These are phyloP conservation scores for Alternaria hordeiaustralica DNA, from an alignment of 2,329 filamentous ascomycete species.

Conservation along the genomic window DNA sequence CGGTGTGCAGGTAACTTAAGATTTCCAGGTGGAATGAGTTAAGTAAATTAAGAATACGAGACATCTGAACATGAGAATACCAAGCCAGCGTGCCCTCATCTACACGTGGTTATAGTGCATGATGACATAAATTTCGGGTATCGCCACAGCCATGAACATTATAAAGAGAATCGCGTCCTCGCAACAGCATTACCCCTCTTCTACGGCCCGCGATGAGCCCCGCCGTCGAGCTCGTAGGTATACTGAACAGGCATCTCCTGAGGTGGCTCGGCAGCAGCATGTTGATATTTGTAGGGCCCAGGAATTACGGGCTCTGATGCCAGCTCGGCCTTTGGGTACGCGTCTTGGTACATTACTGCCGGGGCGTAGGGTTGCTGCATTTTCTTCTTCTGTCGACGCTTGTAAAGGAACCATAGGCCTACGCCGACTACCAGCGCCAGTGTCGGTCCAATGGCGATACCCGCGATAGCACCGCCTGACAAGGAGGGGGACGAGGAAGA, in stretches of 20 bases:
- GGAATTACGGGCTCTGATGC: neutral
- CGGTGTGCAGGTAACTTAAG: neutral
- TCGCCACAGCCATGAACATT: neutral
- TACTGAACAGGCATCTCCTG: neutral
- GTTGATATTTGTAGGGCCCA: neutral
- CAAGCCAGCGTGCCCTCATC: neutral
- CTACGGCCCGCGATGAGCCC: neutral
- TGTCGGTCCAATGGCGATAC: neutral
- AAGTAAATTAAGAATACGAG: neutral
- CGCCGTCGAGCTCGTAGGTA: neutral
- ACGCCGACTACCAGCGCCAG: neutral
- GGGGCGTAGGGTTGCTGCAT: neutral
- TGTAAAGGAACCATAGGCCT: neutral
- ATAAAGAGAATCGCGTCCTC: neutral
- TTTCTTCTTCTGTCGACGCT: neutral
- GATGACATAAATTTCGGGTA: neutral
- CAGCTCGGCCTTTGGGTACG: neutral
- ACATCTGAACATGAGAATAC: neutral
- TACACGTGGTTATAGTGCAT: neutral
- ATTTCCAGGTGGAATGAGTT: neutral
- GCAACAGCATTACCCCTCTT: neutral
- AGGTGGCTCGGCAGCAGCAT: neutral
- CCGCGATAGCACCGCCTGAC: neutral
- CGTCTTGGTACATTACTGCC: neutral
- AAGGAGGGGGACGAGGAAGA: neutral